Percentiles rank a stretch among this genome's conserved stretches.
phyloP scores from a whole-genome alignment of 257 asterid species.

The Plantago elongata region DNA sequence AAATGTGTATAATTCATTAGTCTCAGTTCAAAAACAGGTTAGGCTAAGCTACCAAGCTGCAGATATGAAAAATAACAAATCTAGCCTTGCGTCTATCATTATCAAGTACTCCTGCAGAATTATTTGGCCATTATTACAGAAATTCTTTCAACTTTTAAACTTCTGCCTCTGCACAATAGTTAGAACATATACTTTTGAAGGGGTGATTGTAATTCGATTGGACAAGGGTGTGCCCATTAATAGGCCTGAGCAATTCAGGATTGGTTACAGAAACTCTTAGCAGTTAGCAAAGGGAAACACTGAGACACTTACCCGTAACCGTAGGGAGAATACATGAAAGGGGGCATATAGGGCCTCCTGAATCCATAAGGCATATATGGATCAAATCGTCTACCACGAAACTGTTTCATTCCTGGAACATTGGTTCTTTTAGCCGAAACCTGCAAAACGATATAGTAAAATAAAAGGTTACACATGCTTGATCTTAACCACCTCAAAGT shows the following conservation, averaged over 20 bases:
- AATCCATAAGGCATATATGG: constrained; percentile 57
- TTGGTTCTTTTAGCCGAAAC: constrained; percentile 87
- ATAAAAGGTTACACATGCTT: background rate
- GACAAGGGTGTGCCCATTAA: too few relatives aligned
- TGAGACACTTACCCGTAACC: constrained; percentile 64
- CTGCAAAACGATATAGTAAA: constrained; percentile 29
- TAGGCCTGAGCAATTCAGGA: too few relatives aligned
- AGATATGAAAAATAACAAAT: too few relatives aligned
- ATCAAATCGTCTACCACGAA: constrained; percentile 62
- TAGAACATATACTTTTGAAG: too few relatives aligned
- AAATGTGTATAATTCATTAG: background rate
- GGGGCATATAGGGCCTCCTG: constrained; percentile 79
- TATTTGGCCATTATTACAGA: too few relatives aligned
- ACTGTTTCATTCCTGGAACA: constrained; percentile 97
- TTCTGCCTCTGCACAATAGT: too few relatives aligned
- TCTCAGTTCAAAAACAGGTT: constrained; percentile 9
- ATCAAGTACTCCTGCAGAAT: too few relatives aligned
- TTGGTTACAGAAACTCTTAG: too few relatives aligned
- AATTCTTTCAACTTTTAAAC: too few relatives aligned
- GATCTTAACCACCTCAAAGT: background rate
- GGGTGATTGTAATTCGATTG: too few relatives aligned
- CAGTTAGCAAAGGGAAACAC: background rate
- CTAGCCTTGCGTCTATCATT: too few relatives aligned
- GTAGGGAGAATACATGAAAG: constrained; percentile 69
- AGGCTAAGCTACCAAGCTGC: too few relatives aligned